Conservation (phyloP, 306 rosid genomes). For the Sechiopsis laciniata region DNA sequence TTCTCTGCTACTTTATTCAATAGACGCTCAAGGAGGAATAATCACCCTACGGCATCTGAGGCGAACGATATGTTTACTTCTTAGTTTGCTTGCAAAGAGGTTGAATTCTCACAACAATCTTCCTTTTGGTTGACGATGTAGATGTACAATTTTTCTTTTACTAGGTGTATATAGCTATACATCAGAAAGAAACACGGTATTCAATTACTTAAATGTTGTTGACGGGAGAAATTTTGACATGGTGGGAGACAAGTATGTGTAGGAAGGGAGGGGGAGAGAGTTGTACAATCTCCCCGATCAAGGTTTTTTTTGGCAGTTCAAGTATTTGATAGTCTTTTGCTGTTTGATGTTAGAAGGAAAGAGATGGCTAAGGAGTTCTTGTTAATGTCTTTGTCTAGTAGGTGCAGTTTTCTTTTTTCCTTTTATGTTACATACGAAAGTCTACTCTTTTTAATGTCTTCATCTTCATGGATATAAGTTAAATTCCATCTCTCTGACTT, state of each 20-base stretch:
- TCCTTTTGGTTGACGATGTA: background rate
- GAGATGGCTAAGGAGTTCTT: background rate
- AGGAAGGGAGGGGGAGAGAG: background rate
- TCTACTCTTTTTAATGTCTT: background rate
- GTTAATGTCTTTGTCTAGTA: background rate
- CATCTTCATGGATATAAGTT: background rate
- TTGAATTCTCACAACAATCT: conserved; percentile 1
- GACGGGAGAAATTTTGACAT: conserved; percentile 5
- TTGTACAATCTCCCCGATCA: conserved; percentile 1
- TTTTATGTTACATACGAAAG: background rate
- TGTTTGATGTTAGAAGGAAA: conserved; percentile 12
- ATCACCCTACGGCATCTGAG: conserved; percentile 26
- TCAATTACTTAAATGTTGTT: background rate
- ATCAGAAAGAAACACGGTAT: background rate
- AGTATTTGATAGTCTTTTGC: background rate
- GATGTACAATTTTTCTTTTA: conserved; percentile 14
- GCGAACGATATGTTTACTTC: conserved; percentile 18
- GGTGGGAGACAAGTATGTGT: conserved; percentile 8
- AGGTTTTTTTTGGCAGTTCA: background rate
- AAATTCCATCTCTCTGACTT: background rate
- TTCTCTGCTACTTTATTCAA: conserved; percentile 31
- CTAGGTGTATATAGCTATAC: background rate
- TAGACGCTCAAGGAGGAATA: conserved; percentile 38
- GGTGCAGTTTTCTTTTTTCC: conserved; percentile 5
- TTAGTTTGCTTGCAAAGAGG: conserved; percentile 8